phyloP scores from a whole-genome alignment of 148 eudicot genomes.

The Vaccinium corymbosum region DNA sequence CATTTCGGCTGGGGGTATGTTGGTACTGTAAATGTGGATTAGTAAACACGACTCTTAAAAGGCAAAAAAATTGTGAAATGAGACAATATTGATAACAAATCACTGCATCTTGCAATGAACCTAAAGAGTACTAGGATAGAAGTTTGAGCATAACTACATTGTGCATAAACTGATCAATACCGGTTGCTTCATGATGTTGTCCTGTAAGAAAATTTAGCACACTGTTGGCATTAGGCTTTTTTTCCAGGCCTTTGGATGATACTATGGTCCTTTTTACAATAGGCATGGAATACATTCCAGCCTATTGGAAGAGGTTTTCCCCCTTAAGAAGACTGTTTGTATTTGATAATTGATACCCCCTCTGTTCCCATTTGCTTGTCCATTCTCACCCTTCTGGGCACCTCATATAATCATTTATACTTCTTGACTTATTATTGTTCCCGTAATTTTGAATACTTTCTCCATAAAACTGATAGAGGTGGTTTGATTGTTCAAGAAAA shows the following conservation, averaged over 20 bases:
- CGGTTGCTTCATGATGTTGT: background rate
- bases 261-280: background rate
- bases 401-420: background rate
- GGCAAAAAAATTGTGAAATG: background rate
- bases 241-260: background rate
- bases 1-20: constrained; percentile 92
- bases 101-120: background rate
- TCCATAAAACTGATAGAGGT: background rate
- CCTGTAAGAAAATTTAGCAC: background rate
- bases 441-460: background rate
- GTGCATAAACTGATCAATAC: background rate
- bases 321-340: background rate
- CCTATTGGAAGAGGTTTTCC: background rate
- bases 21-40: background rate
- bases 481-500: background rate
- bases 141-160: background rate
- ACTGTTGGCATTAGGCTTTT: background rate
- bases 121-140: background rate
- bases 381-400: background rate
- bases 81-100: background rate
- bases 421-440: background rate
- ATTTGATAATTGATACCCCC: background rate
- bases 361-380: background rate
- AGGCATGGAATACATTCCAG: background rate
- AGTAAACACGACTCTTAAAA: background rate